These are phyloP conservation scores for Didymella pomorum DNA, from an alignment of 2,329 filamentous ascomycete species.

Conservation along the genomic window DNA sequence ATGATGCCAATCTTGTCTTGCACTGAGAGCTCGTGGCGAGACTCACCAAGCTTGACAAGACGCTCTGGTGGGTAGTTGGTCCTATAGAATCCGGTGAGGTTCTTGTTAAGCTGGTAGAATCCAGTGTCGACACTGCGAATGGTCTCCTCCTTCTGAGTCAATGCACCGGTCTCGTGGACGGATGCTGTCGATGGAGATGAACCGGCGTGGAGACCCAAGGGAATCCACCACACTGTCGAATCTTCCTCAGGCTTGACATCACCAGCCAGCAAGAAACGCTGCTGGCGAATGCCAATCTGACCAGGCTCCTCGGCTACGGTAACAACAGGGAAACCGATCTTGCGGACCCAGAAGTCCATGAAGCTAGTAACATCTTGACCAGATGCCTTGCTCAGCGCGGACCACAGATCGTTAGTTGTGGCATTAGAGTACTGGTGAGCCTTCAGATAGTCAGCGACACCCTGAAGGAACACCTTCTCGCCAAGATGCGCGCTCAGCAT, in stretches of 20 bases:
- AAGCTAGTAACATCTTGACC: slow-evolving; percentile 84
- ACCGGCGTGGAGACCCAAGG: slow-evolving; percentile 83
- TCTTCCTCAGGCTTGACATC: slow-evolving; percentile 93
- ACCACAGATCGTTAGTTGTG: slow-evolving; percentile 90
- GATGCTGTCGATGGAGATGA: slow-evolving; percentile 61
- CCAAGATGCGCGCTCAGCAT: slow-evolving; percentile 95
- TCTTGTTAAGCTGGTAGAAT: slow-evolving; percentile 94
- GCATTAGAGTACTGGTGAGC: slow-evolving; percentile 88
- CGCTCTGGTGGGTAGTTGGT: slow-evolving; percentile 91
- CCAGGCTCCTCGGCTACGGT: slow-evolving; percentile 84
- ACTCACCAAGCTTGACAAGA: slow-evolving; percentile 79
- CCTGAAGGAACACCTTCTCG: slow-evolving; percentile 85
- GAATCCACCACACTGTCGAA: slow-evolving; percentile 93
- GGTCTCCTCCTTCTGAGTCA: slow-evolving; percentile 79
- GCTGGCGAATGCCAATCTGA: slow-evolving; percentile 83
- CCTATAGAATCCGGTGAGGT: slow-evolving; percentile 88
- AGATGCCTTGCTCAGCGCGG: slow-evolving; percentile 84
- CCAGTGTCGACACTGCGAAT: slow-evolving; percentile 76
- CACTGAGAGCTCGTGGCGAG: slow-evolving; percentile 77
- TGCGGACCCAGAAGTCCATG: slow-evolving; percentile 95
- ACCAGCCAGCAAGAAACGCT: slow-evolving; percentile 88
- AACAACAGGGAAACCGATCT: slow-evolving; percentile 92
- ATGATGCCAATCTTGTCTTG: slow-evolving; percentile 94
- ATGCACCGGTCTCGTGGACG: slow-evolving; percentile 69
- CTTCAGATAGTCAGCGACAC: slow-evolving; percentile 89